Base-by-base conservation (phyloP, 2,329 filamentous ascomycete species). In the Cercospora sesami region DNA sequence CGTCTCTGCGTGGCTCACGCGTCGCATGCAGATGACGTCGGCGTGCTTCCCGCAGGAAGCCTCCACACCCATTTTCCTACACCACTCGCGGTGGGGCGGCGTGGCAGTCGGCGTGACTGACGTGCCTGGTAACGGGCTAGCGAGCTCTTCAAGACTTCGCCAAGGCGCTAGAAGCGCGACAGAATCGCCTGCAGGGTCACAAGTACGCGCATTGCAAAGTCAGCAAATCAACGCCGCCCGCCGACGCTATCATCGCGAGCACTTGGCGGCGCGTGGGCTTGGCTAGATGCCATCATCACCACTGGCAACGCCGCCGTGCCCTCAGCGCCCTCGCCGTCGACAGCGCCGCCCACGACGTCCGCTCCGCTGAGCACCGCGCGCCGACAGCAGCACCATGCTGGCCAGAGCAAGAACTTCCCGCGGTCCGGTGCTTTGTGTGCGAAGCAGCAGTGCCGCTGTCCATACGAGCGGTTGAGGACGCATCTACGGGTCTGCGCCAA, bases 401-500 rank as follows among this genome's bases (percentile, higher is more conserved):
- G 4, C 2, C 53, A 58, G 21, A 18, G 53, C 53, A 33, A 9
- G 26, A 12, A 58, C 53, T 58, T 58, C 9, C 53, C 53, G 53
- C 26, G 53, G 10, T 5, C 26, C 53, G 0, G n/a, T 28, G 26
- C 53, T 58, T n/a, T 58, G 53, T 10, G 26, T 58, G 53, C 23
- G 30, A 58, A 31, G 53, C 53, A 14, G 30, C 30, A 21, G 26
- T 8, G 26, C 16, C 53, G 53, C 23, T n/a, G 30, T 10, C 28
- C 28, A 18, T 31, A 61, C 31, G 23, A 45, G 23, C 36, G 33
- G 59, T 42, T 61, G 59, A 42, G 23, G 18, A 36, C 23, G 59
- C 36, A 28, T 21, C 23, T 45, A 61, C 59, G 33, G 59, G 26
- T 42, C 31, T 61, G 5, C 62, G 69, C 69, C 69, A 71, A 71